Evolutionary conservation across 2,329 filamentous ascomycete genomes (phyloP), one percentile per base, ranked within the genome.

Genomic region (Pyricularia sp.): DNA sequence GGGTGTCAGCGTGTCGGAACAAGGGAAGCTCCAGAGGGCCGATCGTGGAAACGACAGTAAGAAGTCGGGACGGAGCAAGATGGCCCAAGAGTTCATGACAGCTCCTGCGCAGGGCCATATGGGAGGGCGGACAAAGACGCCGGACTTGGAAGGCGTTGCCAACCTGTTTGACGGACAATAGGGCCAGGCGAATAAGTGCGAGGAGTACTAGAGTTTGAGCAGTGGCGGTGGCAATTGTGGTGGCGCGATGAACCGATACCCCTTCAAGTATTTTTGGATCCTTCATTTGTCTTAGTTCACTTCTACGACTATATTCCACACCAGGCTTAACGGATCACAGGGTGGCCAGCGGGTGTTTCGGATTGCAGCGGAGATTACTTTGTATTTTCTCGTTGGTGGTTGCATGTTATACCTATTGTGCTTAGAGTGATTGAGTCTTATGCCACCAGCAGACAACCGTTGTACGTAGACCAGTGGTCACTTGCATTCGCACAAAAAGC

Each of bases 1-100:
- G 73, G 95, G 95, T 0, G 90, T 98, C 6, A 94, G 93, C 74
- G 92, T 99, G 69, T 92, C 94, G 9, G 95, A 99, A 79, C 91
- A 95, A 82, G 95, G 95, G 30, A 95, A 92, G 78, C 88, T 99
- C 7, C 83, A 80, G 67, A 88, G 88, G 77, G 55, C 71, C 0
- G 65, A 70, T 11, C 42, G 42, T 55, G 42, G 42, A n/a, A 55
- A 55, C 11, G 42, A 55, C 4, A 55, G 42, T 55, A 85, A 84
- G 75, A 84, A 80, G 72, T 75, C 80, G 25, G 75, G 76, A 6
- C 79, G 85, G 42, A 87, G 83, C 71, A 86, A 85, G 76, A 86
- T 90, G 87, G 86, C 87, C 5, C 86, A 90, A 75, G 83, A 86
- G 69, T 90, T 90, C 73, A 88, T 90, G 86, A 88, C 81, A n/a